Conservation (phyloP, 495 filamentous ascomycete species). For the Lineolata rhizophorae region DNA sequence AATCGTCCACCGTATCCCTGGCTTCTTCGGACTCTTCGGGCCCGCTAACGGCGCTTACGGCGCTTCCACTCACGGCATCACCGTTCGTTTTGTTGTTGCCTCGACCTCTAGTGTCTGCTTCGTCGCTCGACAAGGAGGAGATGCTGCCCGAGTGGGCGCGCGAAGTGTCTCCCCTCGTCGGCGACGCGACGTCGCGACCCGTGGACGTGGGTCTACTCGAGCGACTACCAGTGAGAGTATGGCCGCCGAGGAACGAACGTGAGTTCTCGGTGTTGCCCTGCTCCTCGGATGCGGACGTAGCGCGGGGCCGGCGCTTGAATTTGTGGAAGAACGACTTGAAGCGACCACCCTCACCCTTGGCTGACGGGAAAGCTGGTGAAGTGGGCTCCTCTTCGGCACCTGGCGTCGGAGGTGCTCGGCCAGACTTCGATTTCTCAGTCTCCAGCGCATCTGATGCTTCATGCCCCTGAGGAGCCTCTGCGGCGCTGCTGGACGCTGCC, state of each 20-base stretch:
- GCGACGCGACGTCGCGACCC: background rate
- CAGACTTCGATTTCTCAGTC: too few relatives aligned
- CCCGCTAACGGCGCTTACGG: slow-evolving; percentile 1
- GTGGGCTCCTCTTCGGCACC: too few relatives aligned
- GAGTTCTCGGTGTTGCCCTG: background rate
- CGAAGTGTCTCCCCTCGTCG: background rate
- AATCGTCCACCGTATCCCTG: slow-evolving; percentile 8
- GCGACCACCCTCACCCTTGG: too few relatives aligned
- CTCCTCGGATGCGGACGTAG: slow-evolving; percentile 5
- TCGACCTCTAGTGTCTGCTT: background rate
- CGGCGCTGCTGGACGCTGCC: too few relatives aligned
- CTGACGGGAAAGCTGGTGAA: too few relatives aligned
- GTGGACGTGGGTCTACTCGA: background rate
- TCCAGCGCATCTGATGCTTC: too few relatives aligned
- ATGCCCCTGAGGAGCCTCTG: too few relatives aligned
- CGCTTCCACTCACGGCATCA: background rate
- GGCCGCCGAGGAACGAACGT: background rate
- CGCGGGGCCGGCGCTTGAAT: slow-evolving; percentile 2
- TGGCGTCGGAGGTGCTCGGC: too few relatives aligned
- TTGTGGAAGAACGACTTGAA: too few relatives aligned
- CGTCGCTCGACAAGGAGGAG: background rate
- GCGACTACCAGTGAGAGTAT: background rate
- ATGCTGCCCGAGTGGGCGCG: background rate
- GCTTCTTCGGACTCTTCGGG: slow-evolving; percentile 7
- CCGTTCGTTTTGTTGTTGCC: background rate